phyloP scores from a whole-genome alignment of 768 basidiomycete species.

The Lactifluus hygrophoroides region DNA sequence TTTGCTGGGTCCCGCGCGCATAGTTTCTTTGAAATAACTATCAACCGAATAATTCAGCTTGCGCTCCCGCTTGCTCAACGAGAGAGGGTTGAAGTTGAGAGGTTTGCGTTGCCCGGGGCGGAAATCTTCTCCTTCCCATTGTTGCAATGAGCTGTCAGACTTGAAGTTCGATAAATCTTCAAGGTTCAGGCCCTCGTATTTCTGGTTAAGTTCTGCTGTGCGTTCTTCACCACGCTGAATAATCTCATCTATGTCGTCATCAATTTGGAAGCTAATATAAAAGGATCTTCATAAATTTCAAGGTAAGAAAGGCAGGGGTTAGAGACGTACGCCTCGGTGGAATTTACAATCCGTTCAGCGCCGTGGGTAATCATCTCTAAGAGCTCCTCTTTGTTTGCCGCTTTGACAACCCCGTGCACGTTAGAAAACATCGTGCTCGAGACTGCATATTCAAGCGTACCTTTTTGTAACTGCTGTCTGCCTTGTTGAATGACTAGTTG shows the following conservation, averaged over 20 bases:
- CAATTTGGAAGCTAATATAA: slow-evolving; percentile 53
- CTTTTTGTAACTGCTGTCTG: slow-evolving; percentile 71
- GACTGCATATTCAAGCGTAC: slow-evolving; percentile 29
- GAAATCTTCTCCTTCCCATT: slow-evolving; percentile 97
- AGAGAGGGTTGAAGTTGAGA: slow-evolving; percentile 69
- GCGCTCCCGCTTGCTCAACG: slow-evolving; percentile 88
- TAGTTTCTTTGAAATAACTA: slow-evolving; percentile 88
- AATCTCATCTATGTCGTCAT: slow-evolving; percentile 91
- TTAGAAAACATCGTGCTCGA: background rate
- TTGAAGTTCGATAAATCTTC: slow-evolving; percentile 98
- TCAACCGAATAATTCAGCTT: slow-evolving; percentile 94
- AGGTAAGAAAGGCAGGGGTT: slow-evolving; percentile 5
- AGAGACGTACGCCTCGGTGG: slow-evolving; percentile 52
- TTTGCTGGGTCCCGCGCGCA: slow-evolving; percentile 74
- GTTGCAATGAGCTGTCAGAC: slow-evolving; percentile 81
- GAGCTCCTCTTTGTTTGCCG: slow-evolving; percentile 90
- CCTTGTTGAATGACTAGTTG: slow-evolving; percentile 98
- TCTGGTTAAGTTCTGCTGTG: slow-evolving; percentile 78
- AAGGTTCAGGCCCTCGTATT: slow-evolving; percentile 87
- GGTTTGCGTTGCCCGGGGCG: slow-evolving; percentile 61
- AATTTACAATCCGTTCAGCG: slow-evolving; percentile 92
- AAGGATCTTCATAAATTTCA: background rate
- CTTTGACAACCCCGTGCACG: slow-evolving; percentile 31
- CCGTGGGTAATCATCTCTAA: slow-evolving; percentile 98
- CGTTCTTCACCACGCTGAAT: slow-evolving; percentile 87